Evolutionary conservation across 192 early-diverging fungal species (phyloP).

Genomic region (Entomortierella chlamydospora): DNA sequence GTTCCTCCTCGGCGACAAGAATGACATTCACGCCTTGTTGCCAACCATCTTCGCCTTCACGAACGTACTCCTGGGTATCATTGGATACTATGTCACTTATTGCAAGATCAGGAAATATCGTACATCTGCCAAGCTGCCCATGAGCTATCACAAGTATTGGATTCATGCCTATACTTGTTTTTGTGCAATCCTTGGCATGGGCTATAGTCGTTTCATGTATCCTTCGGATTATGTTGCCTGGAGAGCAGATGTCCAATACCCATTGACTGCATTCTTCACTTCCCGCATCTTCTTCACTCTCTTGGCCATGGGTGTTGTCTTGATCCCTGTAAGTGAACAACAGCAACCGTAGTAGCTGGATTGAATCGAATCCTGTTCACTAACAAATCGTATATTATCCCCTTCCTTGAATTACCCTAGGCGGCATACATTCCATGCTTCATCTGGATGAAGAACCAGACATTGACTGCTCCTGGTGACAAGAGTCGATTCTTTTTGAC

Average conservation of each 20-base stretch:
- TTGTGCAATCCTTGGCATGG: conserved; percentile 49
- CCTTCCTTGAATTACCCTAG: too few relatives aligned
- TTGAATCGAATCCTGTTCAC: too few relatives aligned
- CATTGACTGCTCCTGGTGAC: conserved; percentile 26
- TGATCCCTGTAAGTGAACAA: conserved; percentile 27
- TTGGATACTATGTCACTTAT: conserved; percentile 51
- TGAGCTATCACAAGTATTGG: conserved; percentile 46
- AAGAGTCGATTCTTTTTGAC: conserved; percentile 33
- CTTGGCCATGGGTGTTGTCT: conserved; percentile 41
- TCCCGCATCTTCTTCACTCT: conserved; percentile 44
- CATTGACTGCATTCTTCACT: conserved; percentile 40
- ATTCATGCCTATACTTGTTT: conserved; percentile 52
- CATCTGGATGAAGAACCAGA: conserved; percentile 43
- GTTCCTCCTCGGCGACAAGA: conserved; percentile 54
- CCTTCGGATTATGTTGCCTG: conserved; percentile 43
- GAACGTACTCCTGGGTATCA: conserved; percentile 47
- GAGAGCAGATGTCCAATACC: conserved; percentile 31
- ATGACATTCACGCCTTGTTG: conserved; percentile 48
- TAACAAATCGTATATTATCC: too few relatives aligned
- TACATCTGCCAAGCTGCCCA: conserved; percentile 6
- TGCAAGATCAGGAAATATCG: conserved; percentile 19
- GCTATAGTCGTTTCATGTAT: conserved; percentile 53
- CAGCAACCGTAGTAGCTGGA: too few relatives aligned
- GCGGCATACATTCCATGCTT: conserved; percentile 40
- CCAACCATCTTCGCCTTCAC: conserved; percentile 53